phyloP scores from a whole-genome alignment of 176 grass and related monocot genomes.

The Oryza meridionalis region DNA sequence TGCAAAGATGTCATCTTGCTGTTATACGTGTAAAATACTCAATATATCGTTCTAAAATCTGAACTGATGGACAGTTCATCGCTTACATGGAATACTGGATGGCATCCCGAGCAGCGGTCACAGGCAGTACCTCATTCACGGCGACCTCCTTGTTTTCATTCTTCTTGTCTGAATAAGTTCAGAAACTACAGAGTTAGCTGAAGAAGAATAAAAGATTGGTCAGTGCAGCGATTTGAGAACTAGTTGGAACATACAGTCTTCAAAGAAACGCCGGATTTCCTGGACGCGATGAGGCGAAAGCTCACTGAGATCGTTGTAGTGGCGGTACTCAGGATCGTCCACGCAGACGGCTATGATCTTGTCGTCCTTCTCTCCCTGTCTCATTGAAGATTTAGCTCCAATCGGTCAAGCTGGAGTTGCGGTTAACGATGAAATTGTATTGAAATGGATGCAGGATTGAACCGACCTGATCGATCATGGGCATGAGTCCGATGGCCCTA shows the following conservation, averaged over 20 bases:
- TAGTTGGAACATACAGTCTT: slow-evolving; percentile 57
- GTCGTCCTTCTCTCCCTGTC: slow-evolving; percentile 71
- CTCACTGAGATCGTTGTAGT: slow-evolving; percentile 66
- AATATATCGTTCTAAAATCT: background rate
- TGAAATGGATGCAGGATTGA: background rate
- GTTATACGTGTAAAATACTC: background rate
- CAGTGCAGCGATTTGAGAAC: background rate
- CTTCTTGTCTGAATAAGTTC: slow-evolving; percentile 66
- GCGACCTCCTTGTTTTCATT: slow-evolving; percentile 81
- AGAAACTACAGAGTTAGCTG: background rate
- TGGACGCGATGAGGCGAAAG: slow-evolving; percentile 69
- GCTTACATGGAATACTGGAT: slow-evolving; percentile 77
- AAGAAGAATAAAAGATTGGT: background rate
- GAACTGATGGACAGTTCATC: background rate
- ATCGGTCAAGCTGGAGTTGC: background rate
- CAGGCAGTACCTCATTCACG: slow-evolving; percentile 62
- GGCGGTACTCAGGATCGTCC: slow-evolving; percentile 73
- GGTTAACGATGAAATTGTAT: background rate
- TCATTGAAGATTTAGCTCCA: background rate
- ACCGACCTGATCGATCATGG: slow-evolving; percentile 74
- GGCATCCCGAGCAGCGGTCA: slow-evolving; percentile 51
- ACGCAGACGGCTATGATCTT: slow-evolving; percentile 86
- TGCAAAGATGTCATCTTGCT: slow-evolving; percentile 19
- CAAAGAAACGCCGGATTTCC: slow-evolving; percentile 74
- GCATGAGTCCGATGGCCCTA: slow-evolving; percentile 81